Evolutionary conservation across 2,329 filamentous ascomycete species (phyloP).

Genomic region (Xylaria multiplex): DNA sequence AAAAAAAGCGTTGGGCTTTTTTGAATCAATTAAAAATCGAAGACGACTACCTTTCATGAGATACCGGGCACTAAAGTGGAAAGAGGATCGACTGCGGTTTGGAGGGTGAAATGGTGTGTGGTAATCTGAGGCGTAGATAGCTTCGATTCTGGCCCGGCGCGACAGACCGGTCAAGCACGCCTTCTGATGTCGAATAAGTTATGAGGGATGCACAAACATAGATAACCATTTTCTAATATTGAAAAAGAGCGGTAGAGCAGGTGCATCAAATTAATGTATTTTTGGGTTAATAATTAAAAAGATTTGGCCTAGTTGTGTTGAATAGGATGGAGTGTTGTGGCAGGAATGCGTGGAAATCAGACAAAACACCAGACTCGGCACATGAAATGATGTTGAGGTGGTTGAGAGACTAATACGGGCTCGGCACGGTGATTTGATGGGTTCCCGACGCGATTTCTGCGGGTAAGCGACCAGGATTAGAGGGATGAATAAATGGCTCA

Average conservation of each 20-base stretch:
- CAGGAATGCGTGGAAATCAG: slow-evolving; percentile 37
- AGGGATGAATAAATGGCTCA: slow-evolving; percentile 43
- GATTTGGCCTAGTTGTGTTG: slow-evolving; percentile 35
- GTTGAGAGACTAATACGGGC: slow-evolving; percentile 37
- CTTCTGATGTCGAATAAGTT: background rate
- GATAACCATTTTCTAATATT: background rate
- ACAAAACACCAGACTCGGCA: slow-evolving; percentile 26
- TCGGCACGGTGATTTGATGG: slow-evolving; percentile 21
- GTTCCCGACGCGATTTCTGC: slow-evolving; percentile 3
- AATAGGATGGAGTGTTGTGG: slow-evolving; percentile 42
- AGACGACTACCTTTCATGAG: background rate
- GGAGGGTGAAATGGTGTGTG: slow-evolving; percentile 34
- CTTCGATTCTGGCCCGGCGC: slow-evolving; percentile 40
- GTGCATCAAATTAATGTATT: slow-evolving; percentile 32
- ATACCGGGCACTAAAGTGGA: background rate
- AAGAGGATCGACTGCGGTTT: slow-evolving; percentile 17
- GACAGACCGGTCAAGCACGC: slow-evolving; percentile 1
- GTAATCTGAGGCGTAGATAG: slow-evolving; percentile 44
- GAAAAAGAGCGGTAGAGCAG: slow-evolving; percentile 33
- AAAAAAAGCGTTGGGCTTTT: background rate
- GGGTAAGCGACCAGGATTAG: slow-evolving; percentile 6
- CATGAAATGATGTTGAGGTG: slow-evolving; percentile 27
- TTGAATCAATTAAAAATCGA: background rate
- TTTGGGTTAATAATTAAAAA: slow-evolving; percentile 35
- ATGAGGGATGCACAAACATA: slow-evolving; percentile 5